Evolutionary conservation across 805 yeast species (phyloP).

Genomic region (Candida nitratophila): DNA sequence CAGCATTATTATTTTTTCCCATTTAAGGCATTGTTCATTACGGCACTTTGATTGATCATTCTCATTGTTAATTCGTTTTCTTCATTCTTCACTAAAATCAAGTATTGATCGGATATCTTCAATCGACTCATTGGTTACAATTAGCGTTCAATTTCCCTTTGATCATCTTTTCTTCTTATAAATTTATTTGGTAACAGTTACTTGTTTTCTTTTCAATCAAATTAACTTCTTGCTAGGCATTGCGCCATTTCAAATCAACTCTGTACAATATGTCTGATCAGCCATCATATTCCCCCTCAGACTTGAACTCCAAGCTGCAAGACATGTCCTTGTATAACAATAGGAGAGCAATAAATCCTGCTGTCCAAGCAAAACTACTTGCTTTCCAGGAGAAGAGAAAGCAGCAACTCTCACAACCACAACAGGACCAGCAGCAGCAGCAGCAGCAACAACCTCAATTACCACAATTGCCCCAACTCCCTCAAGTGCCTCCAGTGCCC

Average conservation of each 20-base stretch:
- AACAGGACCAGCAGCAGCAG: slow-evolving; percentile 5
- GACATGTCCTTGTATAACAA: slow-evolving; percentile 17
- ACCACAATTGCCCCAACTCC: neutral
- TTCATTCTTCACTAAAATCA: no score
- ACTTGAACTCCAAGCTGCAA: slow-evolving; percentile 9
- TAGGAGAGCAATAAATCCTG: slow-evolving; percentile 49
- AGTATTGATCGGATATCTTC: no score
- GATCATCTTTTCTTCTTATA: neutral
- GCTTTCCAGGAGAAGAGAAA: slow-evolving; percentile 85
- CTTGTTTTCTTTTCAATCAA: no score
- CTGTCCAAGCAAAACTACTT: slow-evolving; percentile 76
- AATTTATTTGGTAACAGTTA: no score
- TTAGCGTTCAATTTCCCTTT: no score
- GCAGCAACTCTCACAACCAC: slow-evolving; percentile 4
- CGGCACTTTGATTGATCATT: no score
- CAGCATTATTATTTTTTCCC: no score
- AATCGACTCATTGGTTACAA: no score
- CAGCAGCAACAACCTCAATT: slow-evolving; percentile 4
- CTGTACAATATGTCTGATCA: neutral
- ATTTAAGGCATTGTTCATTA: no score
- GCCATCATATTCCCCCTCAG: neutral
- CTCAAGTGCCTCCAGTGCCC: neutral
- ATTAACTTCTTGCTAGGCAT: no score
- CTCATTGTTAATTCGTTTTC: no score
- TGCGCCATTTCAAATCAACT: neutral